Conservation (phyloP, 352 stramenopile species). For the Poterioochromonas sp. region DNA sequence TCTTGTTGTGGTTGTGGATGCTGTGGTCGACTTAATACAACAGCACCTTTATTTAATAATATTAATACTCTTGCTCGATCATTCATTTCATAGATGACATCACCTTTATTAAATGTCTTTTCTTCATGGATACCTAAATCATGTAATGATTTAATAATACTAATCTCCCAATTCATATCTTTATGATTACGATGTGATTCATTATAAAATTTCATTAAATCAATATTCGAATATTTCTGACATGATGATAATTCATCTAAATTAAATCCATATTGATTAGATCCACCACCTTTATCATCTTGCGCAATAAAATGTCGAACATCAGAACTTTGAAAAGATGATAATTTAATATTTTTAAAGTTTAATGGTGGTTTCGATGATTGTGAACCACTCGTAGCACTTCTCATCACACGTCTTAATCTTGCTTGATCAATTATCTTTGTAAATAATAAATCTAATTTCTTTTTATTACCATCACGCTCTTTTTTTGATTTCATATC, state of each 20-base stretch:
- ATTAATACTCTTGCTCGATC: not conserved
- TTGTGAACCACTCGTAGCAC: not conserved
- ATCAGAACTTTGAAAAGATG: conserved; percentile 28
- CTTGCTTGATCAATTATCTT: conserved; percentile 16
- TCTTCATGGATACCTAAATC: not conserved
- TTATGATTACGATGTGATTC: not conserved
- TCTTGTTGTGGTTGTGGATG: no score
- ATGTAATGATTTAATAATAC: not conserved
- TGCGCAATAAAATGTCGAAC: conserved; percentile 18
- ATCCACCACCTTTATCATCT: no score
- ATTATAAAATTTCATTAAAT: conserved; percentile 1
- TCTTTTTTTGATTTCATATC: not conserved
- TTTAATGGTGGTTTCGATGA: not conserved
- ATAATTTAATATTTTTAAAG: conserved; percentile 17
- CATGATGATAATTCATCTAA: conserved; percentile 1
- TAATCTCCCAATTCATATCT: conserved; percentile 3
- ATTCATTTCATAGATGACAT: not conserved
- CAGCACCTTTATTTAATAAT: not conserved
- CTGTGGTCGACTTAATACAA: not conserved
- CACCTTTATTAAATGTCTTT: not conserved
- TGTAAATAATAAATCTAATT: not conserved
- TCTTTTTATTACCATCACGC: not conserved
- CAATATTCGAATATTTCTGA: conserved; percentile 25
- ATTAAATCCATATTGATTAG: not conserved
- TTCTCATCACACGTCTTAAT: not conserved